Conservation (phyloP, 164 flowering plant genomes). For the Aristolochia contorta region DNA sequence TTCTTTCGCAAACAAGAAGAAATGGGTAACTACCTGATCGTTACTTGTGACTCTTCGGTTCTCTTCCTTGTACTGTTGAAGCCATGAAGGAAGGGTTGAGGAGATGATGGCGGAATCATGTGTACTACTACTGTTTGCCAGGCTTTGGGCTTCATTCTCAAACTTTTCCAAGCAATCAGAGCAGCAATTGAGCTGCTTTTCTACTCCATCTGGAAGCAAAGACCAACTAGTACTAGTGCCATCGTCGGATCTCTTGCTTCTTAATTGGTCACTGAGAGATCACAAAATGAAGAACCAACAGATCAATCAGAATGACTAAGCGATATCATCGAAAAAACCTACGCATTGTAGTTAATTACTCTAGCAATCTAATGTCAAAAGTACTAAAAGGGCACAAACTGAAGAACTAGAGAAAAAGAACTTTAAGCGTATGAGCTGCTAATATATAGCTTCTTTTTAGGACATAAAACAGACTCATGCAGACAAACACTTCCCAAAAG, state of each 20-base stretch:
- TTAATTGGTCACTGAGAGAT: conserved; percentile 30
- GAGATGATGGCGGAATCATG: conserved; percentile 24
- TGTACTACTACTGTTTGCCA: conserved; percentile 19
- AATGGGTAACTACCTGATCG: conserved; percentile 38
- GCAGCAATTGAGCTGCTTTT: conserved; percentile 44
- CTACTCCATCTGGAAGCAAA: conserved; percentile 20
- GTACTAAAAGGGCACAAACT: neutral
- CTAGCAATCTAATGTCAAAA: neutral
- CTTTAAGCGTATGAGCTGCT: neutral
- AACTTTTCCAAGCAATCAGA: conserved; percentile 44
- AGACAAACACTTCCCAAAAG: too few species aligned
- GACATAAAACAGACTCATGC: neutral
- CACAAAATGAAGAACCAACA: neutral
- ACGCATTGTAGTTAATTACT: too few species aligned
- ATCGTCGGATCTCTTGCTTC: conserved; percentile 31
- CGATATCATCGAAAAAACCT: too few species aligned
- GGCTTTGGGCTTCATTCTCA: conserved; percentile 35
- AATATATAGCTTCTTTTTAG: neutral
- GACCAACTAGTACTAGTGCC: conserved; percentile 24
- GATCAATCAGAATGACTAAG: neutral
- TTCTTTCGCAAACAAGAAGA: neutral
- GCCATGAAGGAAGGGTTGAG: conserved; percentile 83
- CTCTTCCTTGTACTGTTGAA: conserved; percentile 65
- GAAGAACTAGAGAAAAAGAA: too few species aligned
- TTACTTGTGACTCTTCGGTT: conserved; percentile 21